Evolutionary conservation across 331 rosid species (phyloP), one percentile per base, ranked within the genome.

Genomic region (Quercus lobata): DNA sequence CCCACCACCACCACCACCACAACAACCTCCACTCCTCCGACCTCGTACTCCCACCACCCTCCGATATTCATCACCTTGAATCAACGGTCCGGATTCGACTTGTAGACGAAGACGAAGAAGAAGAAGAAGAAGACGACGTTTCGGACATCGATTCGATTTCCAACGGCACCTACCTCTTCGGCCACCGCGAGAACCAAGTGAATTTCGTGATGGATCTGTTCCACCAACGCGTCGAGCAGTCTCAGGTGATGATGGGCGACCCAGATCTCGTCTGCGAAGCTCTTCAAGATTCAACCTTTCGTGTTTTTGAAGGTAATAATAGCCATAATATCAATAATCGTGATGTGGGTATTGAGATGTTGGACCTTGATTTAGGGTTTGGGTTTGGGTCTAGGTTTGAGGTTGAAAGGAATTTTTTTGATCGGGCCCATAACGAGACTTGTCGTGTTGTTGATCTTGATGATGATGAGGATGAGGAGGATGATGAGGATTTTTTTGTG

Each of bases 221-320:
- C 74, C 96, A 90, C 6, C 98, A 93, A 54, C 94, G 98, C n/a
- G 94, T 93, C 6, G 98, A 93, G 75, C 97, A 93, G 76, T 89
- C 97, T 29, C 91, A 88, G 76, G 80, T 88, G 37, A 81, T 55
- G 79, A 75, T 78, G 5, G 77, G 72, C 27, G 5, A 76, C n/a
- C 71, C 46, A 2, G 46, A 83, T 90, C 83, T 83, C 41, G 76
- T 77, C 10, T 46, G 82, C 5, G 88, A 86, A 25, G 72, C 79
- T 11, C 57, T 82, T 29, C 71, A 76, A 37, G 86, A 86, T 69
- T 80, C 87, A 68, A 66, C 19, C 81, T 90, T 84, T 65, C 84
- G 83, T 54, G 85, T 83, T 35, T n/a, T 84, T 71, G 97, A 92
- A 18, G 90, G 82, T 18, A 77, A 41, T 41, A 41, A 9, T 41